Percentiles rank a stretch among this genome's conserved stretches.
Conservation (phyloP, 208 protist genomes). For the Zelonia costaricensis region DNA sequence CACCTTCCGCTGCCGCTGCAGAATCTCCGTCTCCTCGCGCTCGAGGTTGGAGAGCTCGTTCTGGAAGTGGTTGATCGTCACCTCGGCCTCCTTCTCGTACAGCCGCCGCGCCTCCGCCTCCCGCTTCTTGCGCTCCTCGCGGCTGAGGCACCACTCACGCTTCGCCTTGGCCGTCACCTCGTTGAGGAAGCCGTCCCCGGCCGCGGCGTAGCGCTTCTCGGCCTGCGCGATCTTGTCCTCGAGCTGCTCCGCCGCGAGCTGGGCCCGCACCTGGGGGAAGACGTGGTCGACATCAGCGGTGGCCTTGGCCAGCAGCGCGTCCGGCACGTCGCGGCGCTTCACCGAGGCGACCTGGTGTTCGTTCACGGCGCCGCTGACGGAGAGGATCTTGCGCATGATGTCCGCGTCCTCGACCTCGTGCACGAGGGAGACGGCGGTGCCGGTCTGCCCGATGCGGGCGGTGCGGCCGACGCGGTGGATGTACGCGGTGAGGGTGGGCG, state of each 20-base stretch:
- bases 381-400: slow-evolving; percentile 90
- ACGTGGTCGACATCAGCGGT: slow-evolving; percentile 40
- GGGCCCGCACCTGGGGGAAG: slow-evolving; percentile 53
- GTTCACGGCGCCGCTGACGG: slow-evolving; percentile 78
- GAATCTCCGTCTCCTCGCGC: slow-evolving; percentile 60
- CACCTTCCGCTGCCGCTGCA: slow-evolving; percentile 51
- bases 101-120: slow-evolving; percentile 62
- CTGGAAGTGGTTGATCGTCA: slow-evolving; percentile 84
- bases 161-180: slow-evolving; percentile 45
- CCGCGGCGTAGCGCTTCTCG: slow-evolving; percentile 69
- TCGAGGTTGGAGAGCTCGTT: slow-evolving; percentile 71
- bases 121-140: slow-evolving; percentile 63
- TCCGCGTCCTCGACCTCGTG: slow-evolving; percentile 74
- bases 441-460: slow-evolving; percentile 93
- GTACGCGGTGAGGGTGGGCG: slow-evolving; percentile 97
- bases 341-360: slow-evolving; percentile 73
- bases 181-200: slow-evolving; percentile 24
- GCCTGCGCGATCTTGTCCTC: slow-evolving; percentile 71
- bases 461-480: slow-evolving; percentile 98
- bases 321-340: slow-evolving; percentile 77
- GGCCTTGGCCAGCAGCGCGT: slow-evolving; percentile 45
- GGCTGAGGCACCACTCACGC: slow-evolving; percentile 79
- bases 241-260: slow-evolving; percentile 76
- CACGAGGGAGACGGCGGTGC: slow-evolving; percentile 96
- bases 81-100: slow-evolving; percentile 88